phyloP scores from a whole-genome alignment of 371 early-diverging fungal genomes.

The Nematocida ausubeli region DNA sequence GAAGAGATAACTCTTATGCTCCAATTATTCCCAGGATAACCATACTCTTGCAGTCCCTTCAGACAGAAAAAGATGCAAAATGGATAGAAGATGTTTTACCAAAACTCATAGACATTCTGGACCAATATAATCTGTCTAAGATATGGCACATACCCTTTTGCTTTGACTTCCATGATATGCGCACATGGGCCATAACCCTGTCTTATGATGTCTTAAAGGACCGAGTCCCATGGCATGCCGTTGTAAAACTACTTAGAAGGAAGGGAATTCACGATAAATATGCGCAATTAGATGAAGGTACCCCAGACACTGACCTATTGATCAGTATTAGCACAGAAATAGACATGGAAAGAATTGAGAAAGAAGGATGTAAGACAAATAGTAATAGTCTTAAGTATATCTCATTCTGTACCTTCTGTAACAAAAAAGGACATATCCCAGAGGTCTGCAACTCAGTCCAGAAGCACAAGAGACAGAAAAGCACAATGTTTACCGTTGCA shows the following conservation, averaged over 20 bases:
- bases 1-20: neutral
- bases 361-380: neutral
- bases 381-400: neutral
- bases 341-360: neutral
- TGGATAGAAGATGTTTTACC: neutral
- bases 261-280: neutral
- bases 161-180: conserved; percentile 18
- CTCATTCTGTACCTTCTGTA: conserved; percentile 20
- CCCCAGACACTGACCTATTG: neutral
- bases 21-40: conserved; percentile 1
- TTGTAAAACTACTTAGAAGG: neutral
- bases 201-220: neutral
- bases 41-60: neutral
- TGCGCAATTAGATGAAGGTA: neutral
- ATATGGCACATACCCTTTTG: conserved; percentile 12
- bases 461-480: neutral
- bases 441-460: conserved; percentile 3
- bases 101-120: conserved; percentile 1
- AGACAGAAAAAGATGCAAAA: neutral
- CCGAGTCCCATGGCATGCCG: neutral
- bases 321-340: neutral
- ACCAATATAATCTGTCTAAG: neutral
- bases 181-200: neutral
- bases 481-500: neutral
- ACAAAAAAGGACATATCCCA: conserved; percentile 1